Conservation (phyloP, 176 grass and related monocot species). For the Eragrostis nindensis region DNA sequence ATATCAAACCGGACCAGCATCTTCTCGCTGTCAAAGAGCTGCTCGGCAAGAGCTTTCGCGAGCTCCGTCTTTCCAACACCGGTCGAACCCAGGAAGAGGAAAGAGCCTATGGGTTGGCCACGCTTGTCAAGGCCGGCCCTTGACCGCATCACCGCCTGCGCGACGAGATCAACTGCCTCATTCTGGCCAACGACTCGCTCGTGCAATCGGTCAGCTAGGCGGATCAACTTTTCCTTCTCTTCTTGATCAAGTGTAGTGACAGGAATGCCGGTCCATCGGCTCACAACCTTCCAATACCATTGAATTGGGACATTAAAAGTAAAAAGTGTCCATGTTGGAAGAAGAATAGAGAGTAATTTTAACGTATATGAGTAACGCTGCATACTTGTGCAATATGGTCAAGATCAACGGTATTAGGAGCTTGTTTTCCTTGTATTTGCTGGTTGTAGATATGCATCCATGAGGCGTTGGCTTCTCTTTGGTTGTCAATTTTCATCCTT, state of each 20-base stretch:
- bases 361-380: background rate
- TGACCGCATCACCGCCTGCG: constrained; percentile 36
- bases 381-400: constrained; percentile 28
- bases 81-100: constrained; percentile 55
- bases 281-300: constrained; percentile 3
- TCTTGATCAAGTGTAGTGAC: constrained; percentile 30
- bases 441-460: too few species aligned
- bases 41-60: constrained; percentile 48
- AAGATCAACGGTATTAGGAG: background rate
- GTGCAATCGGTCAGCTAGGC: constrained; percentile 32
- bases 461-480: too few species aligned
- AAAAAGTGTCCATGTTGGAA: background rate
- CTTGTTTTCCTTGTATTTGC: background rate
- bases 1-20: constrained; percentile 49
- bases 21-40: constrained; percentile 37
- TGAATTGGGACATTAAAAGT: background rate
- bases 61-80: constrained; percentile 69
- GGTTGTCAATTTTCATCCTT: too few species aligned
- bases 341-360: background rate
- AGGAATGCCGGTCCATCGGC: constrained; percentile 49
- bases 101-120: constrained; percentile 18
- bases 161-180: constrained; percentile 37
- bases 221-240: constrained; percentile 41
- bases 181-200: constrained; percentile 50
- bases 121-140: constrained; percentile 34